Evolutionary conservation across 2,329 filamentous ascomycete species (phyloP), one percentile per base, ranked within the genome.

Genomic region (Pezicula neosporulosa): DNA sequence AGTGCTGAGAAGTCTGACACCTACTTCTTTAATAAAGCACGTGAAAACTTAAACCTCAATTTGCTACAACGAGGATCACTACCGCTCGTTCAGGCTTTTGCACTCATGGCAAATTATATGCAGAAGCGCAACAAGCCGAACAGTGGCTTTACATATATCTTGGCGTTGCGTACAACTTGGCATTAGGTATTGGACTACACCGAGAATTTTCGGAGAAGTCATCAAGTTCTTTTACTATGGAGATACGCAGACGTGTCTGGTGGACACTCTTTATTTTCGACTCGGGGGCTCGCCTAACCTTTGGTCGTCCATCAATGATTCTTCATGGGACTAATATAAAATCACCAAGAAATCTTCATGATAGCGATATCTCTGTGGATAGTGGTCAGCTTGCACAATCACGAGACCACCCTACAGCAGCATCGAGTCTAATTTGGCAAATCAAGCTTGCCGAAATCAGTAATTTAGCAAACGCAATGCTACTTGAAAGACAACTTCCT

Each of bases 91-190:
- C 66, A 68, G 44, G 63, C 66, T 3, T 50, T 68, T 15, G 48
- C 63, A 4, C 55, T 68, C 6, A 46, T 67, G 10, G 64, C 61
- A 38, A 75, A 76, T 36, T 72, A 75, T 52, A 65, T 74, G 9
- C 74, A 77, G 52, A 76, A 76, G 53, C 67, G 71, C 21, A 72
- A 77, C 56, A 70, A 74, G 18, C 74, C 74, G 10, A 77, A 77
- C 51, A 76, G 73, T 0, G 73, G 74, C 6, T 76, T 72, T 49
- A 77, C 75, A 52, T 74, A 74, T 74, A 74, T 42, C 66, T 75
- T 24, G 75, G 74, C 2, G 68, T 77, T 15, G 75, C 74, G 4
- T 67, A 70, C 5, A 66, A 73, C n/a, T 72, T 77, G 67, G 74
- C 74, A 1, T 65, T 77, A 12, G 73, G 74, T 1, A 57, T 77